phyloP scores from a whole-genome alignment of 352 stramenopile species.

The Ochromonadaceae sp. region DNA sequence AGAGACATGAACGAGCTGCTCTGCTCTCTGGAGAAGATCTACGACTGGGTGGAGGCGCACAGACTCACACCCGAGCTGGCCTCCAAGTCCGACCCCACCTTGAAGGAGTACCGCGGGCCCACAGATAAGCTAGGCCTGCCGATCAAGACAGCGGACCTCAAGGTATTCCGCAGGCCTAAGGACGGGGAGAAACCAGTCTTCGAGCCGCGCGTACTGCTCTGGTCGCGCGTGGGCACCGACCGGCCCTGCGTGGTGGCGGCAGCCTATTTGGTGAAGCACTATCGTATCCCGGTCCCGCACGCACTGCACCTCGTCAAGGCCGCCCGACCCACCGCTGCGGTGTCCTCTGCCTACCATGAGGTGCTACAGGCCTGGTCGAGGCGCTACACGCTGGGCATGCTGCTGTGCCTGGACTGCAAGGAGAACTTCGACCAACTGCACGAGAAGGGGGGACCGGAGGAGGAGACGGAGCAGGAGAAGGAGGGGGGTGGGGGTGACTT shows the following conservation, averaged over 20 bases:
- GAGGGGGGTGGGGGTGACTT: no score
- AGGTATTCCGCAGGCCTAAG: neutral
- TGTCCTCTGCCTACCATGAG: neutral
- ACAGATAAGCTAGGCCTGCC: neutral
- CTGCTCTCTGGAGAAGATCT: neutral
- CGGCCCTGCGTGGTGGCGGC: neutral
- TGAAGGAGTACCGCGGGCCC: neutral
- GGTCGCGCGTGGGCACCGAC: neutral
- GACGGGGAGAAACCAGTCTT: neutral
- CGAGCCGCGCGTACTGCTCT: neutral
- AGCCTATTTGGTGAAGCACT: constrained; percentile 7
- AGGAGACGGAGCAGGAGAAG: no score
- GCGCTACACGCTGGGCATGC: neutral
- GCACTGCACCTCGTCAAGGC: neutral
- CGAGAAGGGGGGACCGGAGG: no score
- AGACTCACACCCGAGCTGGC: neutral
- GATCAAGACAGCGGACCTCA: neutral
- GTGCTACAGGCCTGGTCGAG: neutral
- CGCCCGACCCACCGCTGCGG: neutral
- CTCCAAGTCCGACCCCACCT: neutral
- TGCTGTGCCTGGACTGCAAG: constrained; percentile 6
- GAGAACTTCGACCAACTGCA: neutral
- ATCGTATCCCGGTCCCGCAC: neutral
- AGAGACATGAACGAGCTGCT: neutral
- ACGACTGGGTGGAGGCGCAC: constrained; percentile 9